Evolutionary conservation across 306 rosid genomes (phyloP).

Genomic region (Prunus padus): DNA sequence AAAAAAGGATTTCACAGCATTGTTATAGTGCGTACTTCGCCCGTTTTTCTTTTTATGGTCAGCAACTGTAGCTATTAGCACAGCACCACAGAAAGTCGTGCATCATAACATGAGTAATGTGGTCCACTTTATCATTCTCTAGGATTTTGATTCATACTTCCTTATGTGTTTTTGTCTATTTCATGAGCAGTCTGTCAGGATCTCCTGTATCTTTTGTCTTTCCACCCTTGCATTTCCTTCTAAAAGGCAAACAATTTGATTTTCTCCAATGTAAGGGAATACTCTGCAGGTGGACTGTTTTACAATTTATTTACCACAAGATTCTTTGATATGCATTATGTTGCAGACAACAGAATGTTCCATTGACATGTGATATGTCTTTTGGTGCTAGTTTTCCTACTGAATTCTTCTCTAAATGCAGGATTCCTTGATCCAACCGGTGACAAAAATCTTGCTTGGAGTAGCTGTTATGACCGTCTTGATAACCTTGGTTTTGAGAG

Average conservation of each 20-base stretch:
- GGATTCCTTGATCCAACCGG: conserved; percentile 79
- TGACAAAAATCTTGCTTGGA: conserved; percentile 72
- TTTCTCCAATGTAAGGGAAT: neutral
- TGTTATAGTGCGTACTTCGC: neutral
- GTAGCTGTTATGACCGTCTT: conserved; percentile 56
- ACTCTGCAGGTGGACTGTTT: neutral
- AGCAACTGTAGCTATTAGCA: neutral
- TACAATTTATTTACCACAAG: neutral
- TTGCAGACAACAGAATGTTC: neutral
- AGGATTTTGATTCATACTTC: too few species aligned
- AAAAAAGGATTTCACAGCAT: neutral
- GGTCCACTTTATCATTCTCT: too few species aligned
- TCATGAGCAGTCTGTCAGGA: neutral
- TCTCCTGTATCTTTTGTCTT: neutral
- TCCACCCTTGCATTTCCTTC: neutral
- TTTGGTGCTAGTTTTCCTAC: neutral
- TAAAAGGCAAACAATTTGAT: neutral
- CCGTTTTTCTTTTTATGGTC: neutral
- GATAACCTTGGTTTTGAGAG: conserved; percentile 54
- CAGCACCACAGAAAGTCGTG: neutral
- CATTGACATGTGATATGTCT: neutral
- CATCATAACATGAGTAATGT: too few species aligned
- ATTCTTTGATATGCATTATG: neutral
- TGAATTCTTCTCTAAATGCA: conserved; percentile 27
- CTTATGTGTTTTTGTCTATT: neutral